Base-by-base conservation (phyloP, 2,329 filamentous ascomycete species). In the Penicillium decumbens region DNA sequence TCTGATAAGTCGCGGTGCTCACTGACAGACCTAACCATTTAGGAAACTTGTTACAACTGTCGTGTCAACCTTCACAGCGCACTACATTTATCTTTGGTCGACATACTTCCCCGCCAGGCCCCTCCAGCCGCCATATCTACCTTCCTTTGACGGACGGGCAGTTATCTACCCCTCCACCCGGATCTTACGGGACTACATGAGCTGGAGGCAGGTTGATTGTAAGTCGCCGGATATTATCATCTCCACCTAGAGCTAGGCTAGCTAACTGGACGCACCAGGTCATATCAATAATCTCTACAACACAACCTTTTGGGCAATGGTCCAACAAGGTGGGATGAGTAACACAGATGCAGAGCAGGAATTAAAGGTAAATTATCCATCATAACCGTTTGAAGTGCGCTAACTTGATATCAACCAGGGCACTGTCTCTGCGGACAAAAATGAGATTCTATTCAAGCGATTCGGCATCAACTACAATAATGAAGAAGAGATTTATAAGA, bases 231-330 rank as follows among this genome's bases (percentile, higher is more conserved):
- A 10, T n/a, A 18, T 15, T 10, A 9, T 27, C 3, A 1, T 12
- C 3, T 24, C 4, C 6, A 1, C 4, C 24, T 6, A 6, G 15
- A 7, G 10, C 23, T 23, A 20, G 12, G 4, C 7, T 40, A 24
- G 24, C 6, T 39, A 15, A 24, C 23, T 3, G 7, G 3, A 6
- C 15, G n/a, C 6, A 18, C 13, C 51, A 92, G 88, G 88, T 58
- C 93, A 98, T 67, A 95, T 98, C 62, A 98, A 98, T 70, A 98
- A 98, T 64, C 80, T 98, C 4, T 98, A 96, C 72, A 98, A 98
- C 68, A 98, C 93, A 0, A 89, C 89, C 0, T 97, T 97, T 69
- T 98, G 93, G 93, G 78, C 85, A 0, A 76, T 98, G 62, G 86
- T 97, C 20, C 82, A 89, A 56, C 75, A 82, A 41, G 91, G 88